Conservation (phyloP, 2,329 filamentous ascomycete genomes). For the Colletotrichum brevisporum region DNA sequence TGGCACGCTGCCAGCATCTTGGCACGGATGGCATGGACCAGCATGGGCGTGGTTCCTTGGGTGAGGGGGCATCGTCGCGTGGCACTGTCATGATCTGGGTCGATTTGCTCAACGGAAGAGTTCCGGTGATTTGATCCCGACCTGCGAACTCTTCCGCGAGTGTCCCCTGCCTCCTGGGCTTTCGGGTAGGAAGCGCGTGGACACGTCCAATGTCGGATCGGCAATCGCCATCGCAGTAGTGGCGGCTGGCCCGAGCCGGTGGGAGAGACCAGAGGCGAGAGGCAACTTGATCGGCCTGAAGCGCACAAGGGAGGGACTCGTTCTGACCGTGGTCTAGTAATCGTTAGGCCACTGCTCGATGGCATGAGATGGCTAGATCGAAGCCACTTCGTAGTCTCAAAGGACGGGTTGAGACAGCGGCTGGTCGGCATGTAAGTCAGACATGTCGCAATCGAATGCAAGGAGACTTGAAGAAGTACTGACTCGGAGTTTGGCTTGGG, state of each 20-base stretch:
- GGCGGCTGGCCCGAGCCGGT: neutral
- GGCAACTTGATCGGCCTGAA: neutral
- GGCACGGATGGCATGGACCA: neutral
- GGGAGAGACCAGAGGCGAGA: neutral
- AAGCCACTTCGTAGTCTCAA: too few relatives aligned
- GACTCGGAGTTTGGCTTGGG: too few relatives aligned
- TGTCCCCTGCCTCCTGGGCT: neutral
- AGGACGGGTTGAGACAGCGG: too few relatives aligned
- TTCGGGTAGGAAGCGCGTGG: neutral
- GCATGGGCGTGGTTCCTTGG: neutral
- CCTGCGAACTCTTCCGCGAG: neutral
- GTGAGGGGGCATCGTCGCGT: neutral
- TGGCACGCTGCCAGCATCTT: constrained; percentile 3
- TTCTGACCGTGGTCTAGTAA: neutral
- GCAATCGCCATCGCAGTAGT: neutral
- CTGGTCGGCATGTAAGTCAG: too few relatives aligned
- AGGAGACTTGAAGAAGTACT: too few relatives aligned
- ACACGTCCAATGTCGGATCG: neutral
- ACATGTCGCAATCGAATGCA: too few relatives aligned
- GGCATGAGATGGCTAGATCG: neutral
- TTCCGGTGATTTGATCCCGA: neutral
- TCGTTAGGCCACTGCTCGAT: neutral
- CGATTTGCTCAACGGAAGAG: neutral
- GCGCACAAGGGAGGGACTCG: neutral
- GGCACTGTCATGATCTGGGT: neutral